Evolutionary conservation across 169 alveolate genomes (phyloP).

Genomic region (Babesia caballi): DNA sequence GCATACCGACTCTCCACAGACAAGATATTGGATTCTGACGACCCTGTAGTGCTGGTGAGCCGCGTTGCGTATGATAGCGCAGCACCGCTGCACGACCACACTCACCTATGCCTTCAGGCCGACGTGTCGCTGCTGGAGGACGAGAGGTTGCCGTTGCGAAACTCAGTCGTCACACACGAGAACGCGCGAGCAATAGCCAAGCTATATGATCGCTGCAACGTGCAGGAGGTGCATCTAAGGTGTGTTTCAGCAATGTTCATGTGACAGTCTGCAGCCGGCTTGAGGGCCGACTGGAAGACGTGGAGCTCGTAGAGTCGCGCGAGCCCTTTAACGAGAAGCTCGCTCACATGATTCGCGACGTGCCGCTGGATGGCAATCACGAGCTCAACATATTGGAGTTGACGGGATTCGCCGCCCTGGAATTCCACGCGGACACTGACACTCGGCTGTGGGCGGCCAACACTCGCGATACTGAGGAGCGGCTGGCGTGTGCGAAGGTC

Average conservation of each 20-base stretch:
- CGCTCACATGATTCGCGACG: slow-evolving; percentile 29
- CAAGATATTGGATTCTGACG: slow-evolving; percentile 9
- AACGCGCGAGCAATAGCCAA: slow-evolving; percentile 38
- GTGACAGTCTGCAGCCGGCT: slow-evolving; percentile 2
- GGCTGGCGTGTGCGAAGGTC: slow-evolving; percentile 30
- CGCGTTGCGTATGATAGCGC: no score
- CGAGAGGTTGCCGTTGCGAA: slow-evolving; percentile 21
- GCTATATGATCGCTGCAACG: slow-evolving; percentile 55
- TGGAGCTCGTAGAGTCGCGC: slow-evolving; percentile 27
- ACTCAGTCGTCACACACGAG: slow-evolving; percentile 31
- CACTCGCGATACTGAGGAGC: slow-evolving; percentile 43
- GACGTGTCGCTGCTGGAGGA: slow-evolving; percentile 44
- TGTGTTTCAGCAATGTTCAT: background rate
- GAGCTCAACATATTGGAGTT: slow-evolving; percentile 41
- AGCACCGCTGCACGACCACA: no score
- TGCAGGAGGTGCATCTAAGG: slow-evolving; percentile 49
- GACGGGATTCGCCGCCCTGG: slow-evolving; percentile 57
- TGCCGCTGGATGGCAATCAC: slow-evolving; percentile 35
- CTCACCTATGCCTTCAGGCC: slow-evolving; percentile 19
- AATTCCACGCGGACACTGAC: slow-evolving; percentile 54
- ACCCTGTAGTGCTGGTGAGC: slow-evolving; percentile 35
- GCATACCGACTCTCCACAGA: slow-evolving; percentile 29
- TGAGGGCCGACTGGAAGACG: slow-evolving; percentile 37
- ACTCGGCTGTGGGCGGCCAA: slow-evolving; percentile 58
- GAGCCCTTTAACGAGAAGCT: slow-evolving; percentile 33